phyloP scores from a whole-genome alignment of 305 asterid species.

The Solanum hybrid region DNA sequence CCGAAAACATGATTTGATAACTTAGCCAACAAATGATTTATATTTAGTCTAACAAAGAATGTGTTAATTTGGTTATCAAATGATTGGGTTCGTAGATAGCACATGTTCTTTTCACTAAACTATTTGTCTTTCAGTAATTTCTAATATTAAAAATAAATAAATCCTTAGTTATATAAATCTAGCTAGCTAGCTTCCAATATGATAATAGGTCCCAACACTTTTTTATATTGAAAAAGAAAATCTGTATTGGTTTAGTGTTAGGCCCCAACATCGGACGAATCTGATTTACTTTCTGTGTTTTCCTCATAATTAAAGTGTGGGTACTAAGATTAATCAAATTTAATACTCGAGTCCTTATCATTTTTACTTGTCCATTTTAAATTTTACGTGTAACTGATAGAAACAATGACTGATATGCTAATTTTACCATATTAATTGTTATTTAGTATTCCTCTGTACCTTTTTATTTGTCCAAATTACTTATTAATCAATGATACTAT shows the following conservation, averaged over 20 bases:
- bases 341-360: background rate
- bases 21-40: background rate
- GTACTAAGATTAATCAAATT: background rate
- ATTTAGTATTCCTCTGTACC: background rate
- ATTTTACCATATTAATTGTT: too few species aligned
- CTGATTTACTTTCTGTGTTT: background rate
- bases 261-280: background rate
- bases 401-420: background rate
- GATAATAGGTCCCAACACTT: background rate
- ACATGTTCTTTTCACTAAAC: background rate
- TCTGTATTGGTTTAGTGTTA: background rate
- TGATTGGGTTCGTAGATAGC: background rate
- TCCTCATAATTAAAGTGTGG: background rate
- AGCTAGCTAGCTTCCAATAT: constrained; percentile 2
- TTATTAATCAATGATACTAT: too few species aligned
- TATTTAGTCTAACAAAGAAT: background rate
- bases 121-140: background rate
- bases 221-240: background rate
- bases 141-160: background rate
- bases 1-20: background rate
- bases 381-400: too few species aligned
- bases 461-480: too few species aligned
- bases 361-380: too few species aligned
- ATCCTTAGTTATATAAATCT: background rate
- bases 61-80: background rate